Percentiles rank a stretch among this genome's conserved stretches.
Conservation (phyloP, 192 early-diverging fungal genomes). For the Backusella circina region DNA sequence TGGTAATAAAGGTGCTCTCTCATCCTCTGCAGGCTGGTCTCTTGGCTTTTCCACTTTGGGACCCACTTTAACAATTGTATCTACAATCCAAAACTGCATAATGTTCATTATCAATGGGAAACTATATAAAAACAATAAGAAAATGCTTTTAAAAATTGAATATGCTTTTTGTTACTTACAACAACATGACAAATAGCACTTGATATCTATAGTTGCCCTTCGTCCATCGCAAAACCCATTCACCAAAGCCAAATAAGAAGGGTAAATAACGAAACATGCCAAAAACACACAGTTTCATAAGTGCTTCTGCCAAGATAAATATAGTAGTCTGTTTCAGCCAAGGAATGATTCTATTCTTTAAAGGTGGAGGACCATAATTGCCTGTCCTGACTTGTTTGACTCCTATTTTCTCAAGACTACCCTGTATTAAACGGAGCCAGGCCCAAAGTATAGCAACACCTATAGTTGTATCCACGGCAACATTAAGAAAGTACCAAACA, state of each 20-base stretch:
- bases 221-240: conserved; percentile 64
- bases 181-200: conserved; percentile 76
- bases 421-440: conserved; percentile 48
- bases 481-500: conserved; percentile 73
- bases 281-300: conserved; percentile 71
- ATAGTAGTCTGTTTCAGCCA: conserved; percentile 68
- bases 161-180: conserved; percentile 28
- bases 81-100: conserved; percentile 69
- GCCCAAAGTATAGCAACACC: conserved; percentile 71
- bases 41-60: not conserved
- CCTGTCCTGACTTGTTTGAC: conserved; percentile 61
- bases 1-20: not conserved
- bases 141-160: too few species aligned
- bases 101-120: conserved; percentile 80
- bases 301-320: conserved; percentile 61
- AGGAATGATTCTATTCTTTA: conserved; percentile 31
- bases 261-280: conserved; percentile 57
- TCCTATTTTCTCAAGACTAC: conserved; percentile 31
- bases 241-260: conserved; percentile 58
- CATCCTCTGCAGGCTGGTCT: not conserved
- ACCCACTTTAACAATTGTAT: conserved; percentile 51
- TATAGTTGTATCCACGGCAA: conserved; percentile 72
- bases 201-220: conserved; percentile 49
- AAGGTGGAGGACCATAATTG: conserved; percentile 68
- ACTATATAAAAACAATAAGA: conserved; percentile 1